Base-by-base conservation (phyloP, 75 land plant species). In the Pinus tabuliformis region DNA sequence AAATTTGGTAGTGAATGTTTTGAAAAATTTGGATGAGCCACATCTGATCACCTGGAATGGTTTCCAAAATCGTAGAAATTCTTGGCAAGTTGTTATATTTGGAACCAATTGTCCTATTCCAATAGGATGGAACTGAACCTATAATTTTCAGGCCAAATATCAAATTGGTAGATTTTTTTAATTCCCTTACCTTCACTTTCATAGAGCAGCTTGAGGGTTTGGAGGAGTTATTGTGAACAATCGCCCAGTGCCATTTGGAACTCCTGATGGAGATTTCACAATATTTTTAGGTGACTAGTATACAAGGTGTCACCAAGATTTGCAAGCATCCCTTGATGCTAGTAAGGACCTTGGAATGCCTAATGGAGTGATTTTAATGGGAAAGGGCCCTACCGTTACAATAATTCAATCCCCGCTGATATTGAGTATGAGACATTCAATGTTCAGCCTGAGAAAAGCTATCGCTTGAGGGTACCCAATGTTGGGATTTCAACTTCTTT, bases 71-170 rank as follows among this genome's bases (percentile, higher is more conserved):
- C 70, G 96, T 62, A 88, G 85, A 75, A 87, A 86, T 58, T 86
- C 87, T 3, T 95, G 93, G 95, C 96, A 95, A 79, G 98, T 93
- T 77, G 98, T 93, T 21, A 91, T 95, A 45, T 57, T 76, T n/a
- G 98, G 96, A 7, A 95, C 96, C 16, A 95, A 84, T 66, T 95
- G 98, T 76, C n/a, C 98, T 6, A 95, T 95, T 75, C 93, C 84
- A 4, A 74, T 83, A 2, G 87, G 84, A n/a, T 81, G 87, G 91
- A 93, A 87, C 74, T 95, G 96, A 93, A 93, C 93, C 8, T 95
- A 95, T 75, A 73, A 87, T 18, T 95, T 95, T 77, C 91, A 91
- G 70, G 88, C 89, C 20, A 95, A 95, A 79, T 96, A 95, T 78
- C 98, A 95, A 78, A 86, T 95, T 71, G 98, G 98, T 59, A 93